These are phyloP conservation scores for Lecanicillium sp. DNA, from an alignment of 2,329 filamentous ascomycete species.

Conservation along the genomic window DNA sequence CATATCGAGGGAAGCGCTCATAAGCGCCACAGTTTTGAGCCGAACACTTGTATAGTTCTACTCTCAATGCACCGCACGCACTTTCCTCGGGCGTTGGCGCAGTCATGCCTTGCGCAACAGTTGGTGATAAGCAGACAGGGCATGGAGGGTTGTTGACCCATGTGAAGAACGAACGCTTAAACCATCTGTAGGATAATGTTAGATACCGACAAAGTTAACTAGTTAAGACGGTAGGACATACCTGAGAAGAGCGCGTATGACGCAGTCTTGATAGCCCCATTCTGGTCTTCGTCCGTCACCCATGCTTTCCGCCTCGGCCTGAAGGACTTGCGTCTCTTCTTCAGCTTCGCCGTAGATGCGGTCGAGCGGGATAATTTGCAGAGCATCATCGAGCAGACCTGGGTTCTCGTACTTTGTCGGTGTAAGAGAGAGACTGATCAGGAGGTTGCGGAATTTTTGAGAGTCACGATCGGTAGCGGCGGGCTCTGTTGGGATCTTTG, in stretches of 20 bases:
- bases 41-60: conserved; percentile 87
- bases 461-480: conserved; percentile 54
- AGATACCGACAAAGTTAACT: conserved; percentile 7
- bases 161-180: conserved; percentile 87
- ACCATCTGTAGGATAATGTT: conserved; percentile 52
- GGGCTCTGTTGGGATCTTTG: conserved; percentile 63
- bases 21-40: conserved; percentile 64
- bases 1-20: conserved; percentile 89
- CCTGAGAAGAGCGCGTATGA: conserved; percentile 79
- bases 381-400: conserved; percentile 82
- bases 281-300: conserved; percentile 70
- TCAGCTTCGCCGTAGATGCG: conserved; percentile 90
- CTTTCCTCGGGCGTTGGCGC: conserved; percentile 81
- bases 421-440: conserved; percentile 78
- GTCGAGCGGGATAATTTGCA: conserved; percentile 79
- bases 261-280: conserved; percentile 98
- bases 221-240: conserved; percentile 32
- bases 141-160: conserved; percentile 96
- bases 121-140: conserved; percentile 71
- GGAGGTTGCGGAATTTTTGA: conserved; percentile 70
- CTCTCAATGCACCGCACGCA: conserved; percentile 76
- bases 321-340: conserved; percentile 81
- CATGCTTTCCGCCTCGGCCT: conserved; percentile 81
- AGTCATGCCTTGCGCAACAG: conserved; percentile 73
- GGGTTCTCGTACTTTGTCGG: conserved; percentile 96